These are phyloP conservation scores for Ailanthus altissimus DNA, from an alignment of 345 rosid genomes.

Conservation along the genomic window DNA sequence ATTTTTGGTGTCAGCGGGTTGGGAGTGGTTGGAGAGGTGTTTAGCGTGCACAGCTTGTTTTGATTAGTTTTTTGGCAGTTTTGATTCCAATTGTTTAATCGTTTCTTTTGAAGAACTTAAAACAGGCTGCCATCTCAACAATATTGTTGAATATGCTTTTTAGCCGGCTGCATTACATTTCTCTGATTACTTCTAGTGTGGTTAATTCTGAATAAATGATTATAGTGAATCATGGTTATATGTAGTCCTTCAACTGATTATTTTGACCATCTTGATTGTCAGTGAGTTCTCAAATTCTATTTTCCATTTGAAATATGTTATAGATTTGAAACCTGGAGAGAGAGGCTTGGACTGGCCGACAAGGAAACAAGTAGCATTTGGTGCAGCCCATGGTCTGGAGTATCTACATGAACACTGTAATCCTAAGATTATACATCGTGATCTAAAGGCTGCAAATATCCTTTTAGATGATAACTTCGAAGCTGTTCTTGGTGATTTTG, in stretches of 20 bases:
- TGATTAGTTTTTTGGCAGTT: no score
- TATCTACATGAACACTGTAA: conserved; percentile 83
- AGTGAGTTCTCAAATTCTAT: neutral
- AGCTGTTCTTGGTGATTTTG: conserved; percentile 88
- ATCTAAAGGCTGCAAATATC: conserved; percentile 88
- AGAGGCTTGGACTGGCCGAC: conserved; percentile 77
- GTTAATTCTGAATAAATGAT: neutral
- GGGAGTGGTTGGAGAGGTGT: no score
- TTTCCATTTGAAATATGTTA: conserved; percentile 13
- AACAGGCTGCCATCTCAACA: no score
- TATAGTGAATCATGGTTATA: neutral
- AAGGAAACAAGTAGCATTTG: conserved; percentile 75
- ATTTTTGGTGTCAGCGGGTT: no score
- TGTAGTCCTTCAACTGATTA: neutral
- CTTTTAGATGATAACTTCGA: conserved; percentile 76
- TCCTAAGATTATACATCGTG: conserved; percentile 90
- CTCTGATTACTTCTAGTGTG: neutral
- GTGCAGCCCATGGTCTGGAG: conserved; percentile 85
- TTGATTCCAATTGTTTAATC: no score
- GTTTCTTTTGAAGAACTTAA: no score
- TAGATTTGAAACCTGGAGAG: conserved; percentile 76
- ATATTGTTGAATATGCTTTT: no score
- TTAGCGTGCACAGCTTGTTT: no score
- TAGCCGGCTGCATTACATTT: no score
- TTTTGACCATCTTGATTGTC: neutral